These are phyloP conservation scores for Globisporangium splendens DNA, from an alignment of 352 stramenopile species.

Conservation along the genomic window DNA sequence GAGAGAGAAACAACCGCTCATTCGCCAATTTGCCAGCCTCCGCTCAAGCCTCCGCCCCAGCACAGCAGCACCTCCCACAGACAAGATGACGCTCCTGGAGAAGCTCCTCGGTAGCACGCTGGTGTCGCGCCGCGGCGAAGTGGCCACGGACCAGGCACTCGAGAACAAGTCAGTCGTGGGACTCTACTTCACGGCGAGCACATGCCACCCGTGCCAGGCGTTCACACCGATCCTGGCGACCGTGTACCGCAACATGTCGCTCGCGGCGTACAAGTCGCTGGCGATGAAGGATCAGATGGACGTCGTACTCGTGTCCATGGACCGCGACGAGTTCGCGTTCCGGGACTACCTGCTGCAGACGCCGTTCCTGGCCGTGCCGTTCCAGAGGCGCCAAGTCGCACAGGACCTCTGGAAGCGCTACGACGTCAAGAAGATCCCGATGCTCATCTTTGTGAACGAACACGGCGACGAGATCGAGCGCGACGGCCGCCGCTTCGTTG, in stretches of 20 bases:
- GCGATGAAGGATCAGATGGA: constrained; percentile 57
- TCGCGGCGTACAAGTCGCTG: constrained; percentile 50
- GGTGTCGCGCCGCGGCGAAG: constrained; percentile 49
- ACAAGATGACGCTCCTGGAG: constrained; percentile 44
- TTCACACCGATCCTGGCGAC: constrained; percentile 67
- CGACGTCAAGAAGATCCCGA: constrained; percentile 66
- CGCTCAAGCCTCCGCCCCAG: constrained; percentile 2
- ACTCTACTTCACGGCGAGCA: constrained; percentile 67
- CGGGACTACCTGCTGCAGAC: constrained; percentile 54
- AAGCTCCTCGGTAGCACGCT: constrained; percentile 54
- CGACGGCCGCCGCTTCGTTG: constrained; percentile 55
- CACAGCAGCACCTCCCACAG: not conserved
- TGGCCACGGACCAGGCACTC: constrained; percentile 42
- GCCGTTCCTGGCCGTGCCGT: constrained; percentile 56
- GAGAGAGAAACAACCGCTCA: not conserved
- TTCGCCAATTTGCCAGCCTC: constrained; percentile 4
- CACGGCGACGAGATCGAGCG: constrained; percentile 58
- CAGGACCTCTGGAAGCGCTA: constrained; percentile 65
- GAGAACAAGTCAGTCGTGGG: constrained; percentile 51
- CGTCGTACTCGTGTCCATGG: constrained; percentile 60
- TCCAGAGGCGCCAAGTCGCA: constrained; percentile 41
- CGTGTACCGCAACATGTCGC: constrained; percentile 59
- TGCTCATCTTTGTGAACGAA: constrained; percentile 63
- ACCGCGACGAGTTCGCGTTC: constrained; percentile 51
- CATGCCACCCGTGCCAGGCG: constrained; percentile 47